A percentile compares a stretch with the other conserved stretches of the same genome.
These are phyloP conservation scores for Linaria vulgaris DNA, from an alignment of 257 asterid genomes.

Conservation along the genomic window DNA sequence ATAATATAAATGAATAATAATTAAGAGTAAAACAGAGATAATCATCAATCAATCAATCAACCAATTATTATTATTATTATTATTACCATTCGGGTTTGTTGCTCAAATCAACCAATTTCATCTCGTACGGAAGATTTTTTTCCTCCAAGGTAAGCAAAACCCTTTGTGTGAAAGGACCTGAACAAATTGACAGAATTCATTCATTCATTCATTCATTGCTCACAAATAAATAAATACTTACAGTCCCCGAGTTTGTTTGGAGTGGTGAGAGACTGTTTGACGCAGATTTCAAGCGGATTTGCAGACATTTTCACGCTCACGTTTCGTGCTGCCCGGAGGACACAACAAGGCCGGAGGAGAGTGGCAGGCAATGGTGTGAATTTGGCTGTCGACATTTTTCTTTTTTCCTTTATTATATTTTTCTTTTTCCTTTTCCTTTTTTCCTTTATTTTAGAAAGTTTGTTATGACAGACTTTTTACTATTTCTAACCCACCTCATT, in stretches of 20 bases:
- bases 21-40: background rate
- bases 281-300: slow-evolving; percentile 71
- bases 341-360: too few species aligned
- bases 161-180: slow-evolving; percentile 92
- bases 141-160: slow-evolving; percentile 92
- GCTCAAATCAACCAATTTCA: slow-evolving; percentile 69
- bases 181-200: background rate
- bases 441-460: too few species aligned
- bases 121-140: slow-evolving; percentile 76
- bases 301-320: slow-evolving; percentile 40
- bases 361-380: too few species aligned
- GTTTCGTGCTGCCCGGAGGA: too few species aligned
- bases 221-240: slow-evolving; percentile 36
- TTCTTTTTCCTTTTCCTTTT: too few species aligned
- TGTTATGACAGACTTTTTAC: too few species aligned
- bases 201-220: too few species aligned
- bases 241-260: slow-evolving; percentile 94
- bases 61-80: too few species aligned
- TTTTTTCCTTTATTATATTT: too few species aligned
- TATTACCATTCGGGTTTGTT: slow-evolving; percentile 90
- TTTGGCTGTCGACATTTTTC: too few species aligned
- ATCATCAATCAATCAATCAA: background rate
- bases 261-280: slow-evolving; percentile 65
- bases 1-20: background rate
- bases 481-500: too few species aligned